These are phyloP conservation scores for Maudiozyma turicensis DNA, from an alignment of 805 yeast genomes.

Conservation along the genomic window DNA sequence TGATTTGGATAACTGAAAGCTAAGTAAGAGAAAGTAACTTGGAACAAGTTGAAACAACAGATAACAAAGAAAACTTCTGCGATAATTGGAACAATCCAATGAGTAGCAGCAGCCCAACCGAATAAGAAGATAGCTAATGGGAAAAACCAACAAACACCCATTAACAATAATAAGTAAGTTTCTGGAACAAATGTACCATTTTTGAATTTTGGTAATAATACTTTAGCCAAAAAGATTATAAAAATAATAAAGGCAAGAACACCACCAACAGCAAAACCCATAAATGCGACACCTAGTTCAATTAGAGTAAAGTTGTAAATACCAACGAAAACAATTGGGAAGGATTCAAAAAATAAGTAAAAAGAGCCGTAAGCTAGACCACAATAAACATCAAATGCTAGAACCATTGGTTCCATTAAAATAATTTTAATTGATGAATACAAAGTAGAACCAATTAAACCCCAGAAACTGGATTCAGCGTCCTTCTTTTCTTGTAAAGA, in stretches of 20 bases:
- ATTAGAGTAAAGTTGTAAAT: constrained; percentile 44
- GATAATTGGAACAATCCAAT: constrained; percentile 41
- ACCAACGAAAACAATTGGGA: constrained; percentile 56
- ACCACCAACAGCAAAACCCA: constrained; percentile 23
- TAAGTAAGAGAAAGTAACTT: constrained; percentile 40
- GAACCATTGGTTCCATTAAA: constrained; percentile 65
- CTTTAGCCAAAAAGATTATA: constrained; percentile 18
- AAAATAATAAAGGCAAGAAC: constrained; percentile 26
- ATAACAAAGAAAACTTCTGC: constrained; percentile 33
- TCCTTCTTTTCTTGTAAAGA: constrained; percentile 65
- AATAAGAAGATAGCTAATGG: constrained; percentile 38
- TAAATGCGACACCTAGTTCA: constrained; percentile 45
- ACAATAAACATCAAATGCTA: constrained; percentile 57
- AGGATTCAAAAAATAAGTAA: constrained; percentile 63
- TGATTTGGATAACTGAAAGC: constrained; percentile 38
- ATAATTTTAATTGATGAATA: constrained; percentile 53
- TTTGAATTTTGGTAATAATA: constrained; percentile 18
- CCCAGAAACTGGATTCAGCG: constrained; percentile 30
- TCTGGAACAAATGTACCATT: constrained; percentile 31
- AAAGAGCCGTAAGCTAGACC: constrained; percentile 75
- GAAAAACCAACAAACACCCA: constrained; percentile 32
- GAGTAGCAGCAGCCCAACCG: constrained; percentile 41
- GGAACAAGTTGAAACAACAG: constrained; percentile 39
- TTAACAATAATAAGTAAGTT: constrained; percentile 31
- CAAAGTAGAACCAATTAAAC: constrained; percentile 31